Evolutionary conservation across 257 asterid genomes (phyloP).

Genomic region (Lithospermum erythrorhizon): DNA sequence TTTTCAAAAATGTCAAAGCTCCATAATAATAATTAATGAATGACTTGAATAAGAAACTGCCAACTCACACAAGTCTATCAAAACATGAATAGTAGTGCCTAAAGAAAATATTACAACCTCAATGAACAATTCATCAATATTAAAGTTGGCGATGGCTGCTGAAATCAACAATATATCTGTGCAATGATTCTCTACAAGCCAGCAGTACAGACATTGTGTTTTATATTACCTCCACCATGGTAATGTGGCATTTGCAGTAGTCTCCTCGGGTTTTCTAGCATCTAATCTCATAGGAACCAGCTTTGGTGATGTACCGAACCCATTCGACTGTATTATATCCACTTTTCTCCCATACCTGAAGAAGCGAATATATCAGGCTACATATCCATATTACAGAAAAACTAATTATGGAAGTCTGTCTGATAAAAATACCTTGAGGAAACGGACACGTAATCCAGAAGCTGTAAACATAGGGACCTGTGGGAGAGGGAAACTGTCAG

Average conservation of each 20-base stretch:
- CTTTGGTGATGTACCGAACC: slow-evolving; percentile 98
- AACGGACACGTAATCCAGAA: slow-evolving; percentile 95
- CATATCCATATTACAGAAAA: slow-evolving; percentile 1
- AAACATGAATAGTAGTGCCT: no score
- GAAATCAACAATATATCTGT: background rate
- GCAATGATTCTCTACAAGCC: background rate
- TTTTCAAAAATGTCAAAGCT: no score
- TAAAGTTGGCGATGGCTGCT: no score
- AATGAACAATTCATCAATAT: no score
- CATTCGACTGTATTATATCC: slow-evolving; percentile 98
- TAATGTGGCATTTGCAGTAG: background rate
- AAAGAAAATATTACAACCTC: no score
- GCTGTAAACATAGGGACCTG: slow-evolving; percentile 99
- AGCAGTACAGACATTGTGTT: background rate
- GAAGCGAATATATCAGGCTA: slow-evolving; percentile 8
- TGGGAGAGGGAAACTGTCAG: background rate
- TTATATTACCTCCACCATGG: background rate
- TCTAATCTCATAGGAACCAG: slow-evolving; percentile 94
- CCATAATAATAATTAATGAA: no score
- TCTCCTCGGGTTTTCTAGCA: slow-evolving; percentile 29
- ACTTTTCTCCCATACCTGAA: slow-evolving; percentile 99
- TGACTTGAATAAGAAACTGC: no score
- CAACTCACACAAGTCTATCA: no score
- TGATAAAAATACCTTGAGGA: slow-evolving; percentile 60
- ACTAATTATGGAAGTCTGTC: background rate